phyloP scores from a whole-genome alignment of 371 early-diverging fungal genomes.

The Choanephora cucurbitarum region DNA sequence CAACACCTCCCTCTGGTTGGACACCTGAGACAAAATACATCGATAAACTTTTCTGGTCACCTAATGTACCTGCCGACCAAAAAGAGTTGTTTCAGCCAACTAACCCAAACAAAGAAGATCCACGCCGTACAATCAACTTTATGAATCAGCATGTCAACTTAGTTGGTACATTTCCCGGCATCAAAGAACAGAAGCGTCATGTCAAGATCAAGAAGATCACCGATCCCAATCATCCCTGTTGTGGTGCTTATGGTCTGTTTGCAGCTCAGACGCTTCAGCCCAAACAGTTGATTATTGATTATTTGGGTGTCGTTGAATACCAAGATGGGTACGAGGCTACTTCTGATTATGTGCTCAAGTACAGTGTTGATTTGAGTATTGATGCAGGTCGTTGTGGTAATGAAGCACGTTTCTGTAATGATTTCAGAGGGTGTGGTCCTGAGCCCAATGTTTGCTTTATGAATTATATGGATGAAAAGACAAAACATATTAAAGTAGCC shows the following conservation, averaged over 20 bases:
- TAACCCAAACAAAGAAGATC: slow-evolving; percentile 17
- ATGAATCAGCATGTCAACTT: slow-evolving; percentile 47
- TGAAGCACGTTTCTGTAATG: slow-evolving; percentile 57
- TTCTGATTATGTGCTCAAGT: slow-evolving; percentile 51
- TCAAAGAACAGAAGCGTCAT: slow-evolving; percentile 43
- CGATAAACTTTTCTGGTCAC: slow-evolving; percentile 49
- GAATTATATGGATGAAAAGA: slow-evolving; percentile 50
- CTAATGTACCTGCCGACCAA: slow-evolving; percentile 34
- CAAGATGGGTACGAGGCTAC: slow-evolving; percentile 38
- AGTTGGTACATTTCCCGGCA: slow-evolving; percentile 34
- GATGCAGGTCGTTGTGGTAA: slow-evolving; percentile 54
- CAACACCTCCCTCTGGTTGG: slow-evolving; percentile 47
- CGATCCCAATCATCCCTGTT: slow-evolving; percentile 50
- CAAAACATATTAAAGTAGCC: slow-evolving; percentile 48
- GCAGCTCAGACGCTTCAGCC: slow-evolving; percentile 52
- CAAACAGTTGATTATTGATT: slow-evolving; percentile 50
- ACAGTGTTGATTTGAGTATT: slow-evolving; percentile 46
- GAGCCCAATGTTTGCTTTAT: slow-evolving; percentile 55
- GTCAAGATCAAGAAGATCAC: slow-evolving; percentile 48
- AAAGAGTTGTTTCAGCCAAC: slow-evolving; percentile 37
- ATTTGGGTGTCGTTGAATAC: slow-evolving; percentile 51
- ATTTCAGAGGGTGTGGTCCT: slow-evolving; percentile 51
- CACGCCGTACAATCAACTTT: slow-evolving; percentile 29
- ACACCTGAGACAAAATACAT: slow-evolving; percentile 46
- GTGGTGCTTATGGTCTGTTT: slow-evolving; percentile 51